Evolutionary conservation across 306 rosid species (phyloP).

Genomic region (Begonia fuchsioides): DNA sequence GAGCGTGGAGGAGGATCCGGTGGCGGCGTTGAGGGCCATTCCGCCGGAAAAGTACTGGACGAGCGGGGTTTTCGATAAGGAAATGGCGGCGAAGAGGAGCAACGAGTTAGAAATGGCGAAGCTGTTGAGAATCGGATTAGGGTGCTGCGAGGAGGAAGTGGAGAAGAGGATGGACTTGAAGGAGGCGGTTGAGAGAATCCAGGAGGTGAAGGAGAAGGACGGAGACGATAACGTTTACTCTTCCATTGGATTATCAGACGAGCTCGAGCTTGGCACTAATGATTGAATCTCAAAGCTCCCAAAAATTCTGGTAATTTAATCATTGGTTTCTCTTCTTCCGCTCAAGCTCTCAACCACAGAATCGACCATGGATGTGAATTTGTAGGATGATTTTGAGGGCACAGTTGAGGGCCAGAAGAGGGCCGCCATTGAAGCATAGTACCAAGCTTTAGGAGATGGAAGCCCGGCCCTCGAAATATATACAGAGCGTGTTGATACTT

Average conservation of each 20-base stretch:
- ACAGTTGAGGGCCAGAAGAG: too few relatives aligned
- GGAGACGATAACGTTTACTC: conserved; percentile 16
- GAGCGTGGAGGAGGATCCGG: conserved; percentile 37
- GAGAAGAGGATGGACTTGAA: conserved; percentile 56
- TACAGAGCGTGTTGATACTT: too few relatives aligned
- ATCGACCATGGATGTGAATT: too few relatives aligned
- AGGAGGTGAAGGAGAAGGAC: conserved; percentile 37
- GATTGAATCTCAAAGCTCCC: too few relatives aligned
- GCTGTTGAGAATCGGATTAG: conserved; percentile 54
- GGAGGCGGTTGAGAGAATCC: conserved; percentile 50
- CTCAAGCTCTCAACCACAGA: too few relatives aligned
- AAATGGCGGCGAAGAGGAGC: conserved; percentile 22
- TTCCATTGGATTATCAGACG: conserved; percentile 14
- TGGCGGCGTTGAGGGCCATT: conserved; percentile 12
- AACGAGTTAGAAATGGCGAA: conserved; percentile 40
- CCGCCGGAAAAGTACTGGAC: conserved; percentile 34
- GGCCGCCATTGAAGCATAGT: too few relatives aligned
- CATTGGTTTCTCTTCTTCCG: too few relatives aligned
- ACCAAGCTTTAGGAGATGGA: too few relatives aligned
- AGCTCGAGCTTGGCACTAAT: background rate
- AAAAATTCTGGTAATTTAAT: too few relatives aligned
- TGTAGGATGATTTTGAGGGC: too few relatives aligned
- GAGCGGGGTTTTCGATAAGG: conserved; percentile 41
- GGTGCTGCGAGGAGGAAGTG: conserved; percentile 52
- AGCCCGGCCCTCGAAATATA: too few relatives aligned